These are phyloP conservation scores for Eutypella sp. DNA, from an alignment of 2,329 filamentous ascomycete species.

Conservation along the genomic window DNA sequence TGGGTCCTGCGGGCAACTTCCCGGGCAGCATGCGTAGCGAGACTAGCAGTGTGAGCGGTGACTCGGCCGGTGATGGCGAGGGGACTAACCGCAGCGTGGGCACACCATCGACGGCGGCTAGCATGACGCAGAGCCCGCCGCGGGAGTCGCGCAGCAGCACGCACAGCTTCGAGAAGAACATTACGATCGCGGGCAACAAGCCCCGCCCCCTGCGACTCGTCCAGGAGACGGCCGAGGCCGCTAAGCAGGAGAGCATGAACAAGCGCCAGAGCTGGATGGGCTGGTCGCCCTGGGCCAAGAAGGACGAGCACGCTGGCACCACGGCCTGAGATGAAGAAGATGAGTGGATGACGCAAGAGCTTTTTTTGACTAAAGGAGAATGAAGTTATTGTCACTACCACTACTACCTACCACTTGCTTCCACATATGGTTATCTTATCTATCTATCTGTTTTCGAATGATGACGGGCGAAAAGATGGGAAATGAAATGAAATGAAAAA, in stretches of 20 bases:
- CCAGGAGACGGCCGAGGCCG: constrained; percentile 67
- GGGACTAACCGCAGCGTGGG: constrained; percentile 37
- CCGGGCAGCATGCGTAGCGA: constrained; percentile 61
- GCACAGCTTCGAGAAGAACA: constrained; percentile 49
- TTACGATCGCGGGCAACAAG: constrained; percentile 64
- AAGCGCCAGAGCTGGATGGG: constrained; percentile 64
- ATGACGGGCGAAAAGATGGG: no score
- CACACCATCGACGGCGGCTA: neutral
- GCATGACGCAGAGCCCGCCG: constrained; percentile 44
- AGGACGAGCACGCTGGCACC: constrained; percentile 37
- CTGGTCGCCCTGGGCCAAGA: constrained; percentile 47
- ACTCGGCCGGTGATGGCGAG: constrained; percentile 56
- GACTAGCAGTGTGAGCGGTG: constrained; percentile 61
- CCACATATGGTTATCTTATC: no score
- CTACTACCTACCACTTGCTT: no score
- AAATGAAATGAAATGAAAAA: no score
- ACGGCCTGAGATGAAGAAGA: no score
- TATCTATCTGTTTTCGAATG: no score
- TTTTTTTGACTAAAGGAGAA: no score
- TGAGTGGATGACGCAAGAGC: no score
- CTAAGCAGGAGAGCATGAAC: constrained; percentile 42
- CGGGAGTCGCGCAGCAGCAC: constrained; percentile 31
- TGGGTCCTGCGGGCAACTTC: constrained; percentile 56
- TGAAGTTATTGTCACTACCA: no score
- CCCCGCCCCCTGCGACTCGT: constrained; percentile 82